A percentile compares a stretch with the other conserved stretches of the same genome.
Conservation (phyloP, 2,329 filamentous ascomycete genomes). For the Westerdykella ornata region DNA sequence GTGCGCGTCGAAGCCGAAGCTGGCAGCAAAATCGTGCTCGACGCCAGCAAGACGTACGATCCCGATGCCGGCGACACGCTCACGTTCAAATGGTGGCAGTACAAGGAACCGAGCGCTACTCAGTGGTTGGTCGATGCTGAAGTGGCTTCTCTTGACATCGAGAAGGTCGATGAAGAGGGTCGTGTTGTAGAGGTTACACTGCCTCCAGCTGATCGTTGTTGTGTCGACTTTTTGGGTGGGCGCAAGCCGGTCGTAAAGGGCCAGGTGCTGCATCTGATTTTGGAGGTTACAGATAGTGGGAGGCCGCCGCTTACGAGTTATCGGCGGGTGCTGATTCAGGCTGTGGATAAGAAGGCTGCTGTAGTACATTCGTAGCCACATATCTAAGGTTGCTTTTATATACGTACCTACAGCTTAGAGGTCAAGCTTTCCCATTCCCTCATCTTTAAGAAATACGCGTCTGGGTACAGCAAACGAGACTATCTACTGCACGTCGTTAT, state of each 20-base stretch:
- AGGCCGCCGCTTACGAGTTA: constrained; percentile 44
- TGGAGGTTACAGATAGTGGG: constrained; percentile 45
- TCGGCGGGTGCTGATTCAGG: constrained; percentile 40
- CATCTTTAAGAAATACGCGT: too few relatives aligned
- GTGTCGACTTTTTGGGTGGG: constrained; percentile 31
- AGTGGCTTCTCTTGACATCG: constrained; percentile 36
- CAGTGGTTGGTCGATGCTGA: constrained; percentile 41
- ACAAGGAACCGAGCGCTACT: constrained; percentile 39
- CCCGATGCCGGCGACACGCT: constrained; percentile 40
- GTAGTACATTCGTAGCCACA: too few relatives aligned
- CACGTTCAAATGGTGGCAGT: constrained; percentile 48
- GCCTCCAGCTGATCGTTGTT: constrained; percentile 39
- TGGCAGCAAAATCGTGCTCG: constrained; percentile 37
- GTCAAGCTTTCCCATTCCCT: too few relatives aligned
- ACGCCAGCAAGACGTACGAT: constrained; percentile 45
- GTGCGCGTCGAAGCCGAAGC: constrained; percentile 40
- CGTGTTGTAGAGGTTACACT: constrained; percentile 36
- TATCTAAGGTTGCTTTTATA: too few relatives aligned
- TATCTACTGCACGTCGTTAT: too few relatives aligned
- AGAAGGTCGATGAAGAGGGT: constrained; percentile 23
- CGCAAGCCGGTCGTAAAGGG: constrained; percentile 36
- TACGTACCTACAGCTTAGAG: too few relatives aligned
- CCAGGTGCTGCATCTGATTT: constrained; percentile 45
- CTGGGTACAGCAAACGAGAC: too few relatives aligned
- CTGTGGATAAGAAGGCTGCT: constrained; percentile 21